phyloP scores from a whole-genome alignment of 139 green algal genomes.

The Chlamydomonas sp. region DNA sequence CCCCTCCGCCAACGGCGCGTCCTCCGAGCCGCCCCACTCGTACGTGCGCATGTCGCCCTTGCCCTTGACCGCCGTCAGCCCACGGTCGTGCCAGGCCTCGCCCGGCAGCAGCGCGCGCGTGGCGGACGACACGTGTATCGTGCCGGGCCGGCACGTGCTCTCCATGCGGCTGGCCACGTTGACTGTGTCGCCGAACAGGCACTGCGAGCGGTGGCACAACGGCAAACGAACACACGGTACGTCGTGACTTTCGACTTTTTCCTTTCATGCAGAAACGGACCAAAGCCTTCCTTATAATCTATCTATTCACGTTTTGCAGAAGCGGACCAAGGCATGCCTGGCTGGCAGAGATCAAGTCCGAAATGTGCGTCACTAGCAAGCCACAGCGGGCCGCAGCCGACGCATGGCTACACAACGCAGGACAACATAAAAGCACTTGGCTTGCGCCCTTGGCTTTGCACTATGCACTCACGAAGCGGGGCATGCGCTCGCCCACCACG shows the following conservation, averaged over 20 bases:
- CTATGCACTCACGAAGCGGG: conserved; percentile 13
- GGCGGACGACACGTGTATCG: conserved; percentile 51
- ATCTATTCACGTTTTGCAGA: no score
- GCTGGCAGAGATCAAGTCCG: no score
- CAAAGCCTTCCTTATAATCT: no score
- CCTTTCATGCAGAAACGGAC: no score
- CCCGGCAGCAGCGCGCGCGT: background rate
- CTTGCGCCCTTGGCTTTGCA: no score
- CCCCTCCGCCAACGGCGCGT: background rate
- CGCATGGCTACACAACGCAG: no score
- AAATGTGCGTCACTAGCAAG: no score
- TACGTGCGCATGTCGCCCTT: conserved; percentile 32
- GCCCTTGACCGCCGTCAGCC: conserved; percentile 25
- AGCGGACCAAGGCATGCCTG: no score
- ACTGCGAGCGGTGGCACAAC: background rate
- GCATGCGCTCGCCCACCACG: conserved; percentile 32
- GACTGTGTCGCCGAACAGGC: conserved; percentile 31
- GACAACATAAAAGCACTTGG: no score
- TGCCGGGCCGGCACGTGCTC: conserved; percentile 49
- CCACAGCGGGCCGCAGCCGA: no score
- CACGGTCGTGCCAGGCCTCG: conserved; percentile 19
- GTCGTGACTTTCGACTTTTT: no score
- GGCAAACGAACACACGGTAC: no score
- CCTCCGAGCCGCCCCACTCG: conserved; percentile 13
- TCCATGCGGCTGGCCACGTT: conserved; percentile 72